phyloP scores from a whole-genome alignment of 2,329 filamentous ascomycete species.

The Juglanconis sp. region DNA sequence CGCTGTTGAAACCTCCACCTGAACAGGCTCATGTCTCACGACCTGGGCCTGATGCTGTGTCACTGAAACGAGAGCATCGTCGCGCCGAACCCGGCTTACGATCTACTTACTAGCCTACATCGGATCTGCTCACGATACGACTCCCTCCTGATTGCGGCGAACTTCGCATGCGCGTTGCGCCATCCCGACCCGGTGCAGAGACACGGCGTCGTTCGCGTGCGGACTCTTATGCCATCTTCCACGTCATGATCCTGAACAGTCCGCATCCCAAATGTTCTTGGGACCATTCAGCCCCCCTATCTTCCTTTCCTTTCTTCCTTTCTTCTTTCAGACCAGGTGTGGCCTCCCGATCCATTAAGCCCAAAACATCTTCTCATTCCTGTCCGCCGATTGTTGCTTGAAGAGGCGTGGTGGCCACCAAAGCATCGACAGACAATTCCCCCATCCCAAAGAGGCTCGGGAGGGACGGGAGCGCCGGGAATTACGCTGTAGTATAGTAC shows the following conservation, averaged over 20 bases:
- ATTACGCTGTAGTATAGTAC: not conserved
- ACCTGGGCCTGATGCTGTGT: not conserved
- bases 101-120: not conserved
- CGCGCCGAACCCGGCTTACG: not conserved
- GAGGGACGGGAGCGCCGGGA: slow-evolving; percentile 17
- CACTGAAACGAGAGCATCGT: not conserved
- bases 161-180: no score
- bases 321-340: not conserved
- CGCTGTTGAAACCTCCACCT: not conserved
- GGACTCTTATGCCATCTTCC: no score
- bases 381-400: not conserved
- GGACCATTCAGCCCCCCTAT: no score
- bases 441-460: not conserved
- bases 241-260: no score
- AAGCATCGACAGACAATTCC: not conserved
- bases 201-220: no score
- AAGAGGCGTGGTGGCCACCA: not conserved
- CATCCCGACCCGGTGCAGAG: no score
- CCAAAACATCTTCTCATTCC: not conserved
- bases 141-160: no score
- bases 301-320: no score
- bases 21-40: not conserved
- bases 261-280: no score
- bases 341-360: not conserved
- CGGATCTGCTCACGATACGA: no score